A percentile compares a stretch with the other conserved stretches of the same genome.
Conservation (phyloP, 1,284 basidiomycete genomes). For the Sporisorium exsertum region DNA sequence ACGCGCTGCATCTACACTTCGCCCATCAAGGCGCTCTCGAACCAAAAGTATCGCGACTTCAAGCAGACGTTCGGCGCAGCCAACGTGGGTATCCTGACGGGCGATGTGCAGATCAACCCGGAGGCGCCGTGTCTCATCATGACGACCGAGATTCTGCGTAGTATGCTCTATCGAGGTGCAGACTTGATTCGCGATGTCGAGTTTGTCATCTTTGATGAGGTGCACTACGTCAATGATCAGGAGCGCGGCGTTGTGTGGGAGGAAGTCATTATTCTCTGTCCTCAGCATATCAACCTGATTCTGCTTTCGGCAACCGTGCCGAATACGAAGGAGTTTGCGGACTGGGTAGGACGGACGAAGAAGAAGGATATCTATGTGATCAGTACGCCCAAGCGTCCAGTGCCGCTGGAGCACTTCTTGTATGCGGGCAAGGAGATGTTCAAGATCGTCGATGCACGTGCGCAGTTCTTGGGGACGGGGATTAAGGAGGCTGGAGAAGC, state of each 20-base stretch:
- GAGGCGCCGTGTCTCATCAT: conserved; percentile 94
- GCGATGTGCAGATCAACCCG: conserved; percentile 99
- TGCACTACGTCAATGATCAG: conserved; percentile 99
- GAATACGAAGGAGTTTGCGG: conserved; percentile 97
- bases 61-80: conserved; percentile 93
- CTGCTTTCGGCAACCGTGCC: conserved; percentile 97
- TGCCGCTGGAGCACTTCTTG: conserved; percentile 95
- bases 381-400: conserved; percentile 93
- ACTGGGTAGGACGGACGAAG: conserved; percentile 99
- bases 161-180: conserved; percentile 85
- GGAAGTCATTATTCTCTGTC: conserved; percentile 87
- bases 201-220: conserved; percentile 99
- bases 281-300: conserved; percentile 71
- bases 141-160: conserved; percentile 93
- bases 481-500: conserved; percentile 86
- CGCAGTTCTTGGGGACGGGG: conserved; percentile 75
- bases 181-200: conserved; percentile 98
- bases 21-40: conserved; percentile 97
- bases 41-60: conserved; percentile 99
- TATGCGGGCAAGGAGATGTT: conserved; percentile 91
- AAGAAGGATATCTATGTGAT: conserved; percentile 99
- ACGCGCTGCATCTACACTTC: conserved; percentile 98
- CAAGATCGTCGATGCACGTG: conserved; percentile 89
- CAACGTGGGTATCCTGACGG: conserved; percentile 95
- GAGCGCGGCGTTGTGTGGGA: conserved; percentile 99